Evolutionary conservation across 78 protist species (phyloP), one percentile per base, ranked within the genome.

Genomic region (Capsaspora owczarzaki): DNA sequence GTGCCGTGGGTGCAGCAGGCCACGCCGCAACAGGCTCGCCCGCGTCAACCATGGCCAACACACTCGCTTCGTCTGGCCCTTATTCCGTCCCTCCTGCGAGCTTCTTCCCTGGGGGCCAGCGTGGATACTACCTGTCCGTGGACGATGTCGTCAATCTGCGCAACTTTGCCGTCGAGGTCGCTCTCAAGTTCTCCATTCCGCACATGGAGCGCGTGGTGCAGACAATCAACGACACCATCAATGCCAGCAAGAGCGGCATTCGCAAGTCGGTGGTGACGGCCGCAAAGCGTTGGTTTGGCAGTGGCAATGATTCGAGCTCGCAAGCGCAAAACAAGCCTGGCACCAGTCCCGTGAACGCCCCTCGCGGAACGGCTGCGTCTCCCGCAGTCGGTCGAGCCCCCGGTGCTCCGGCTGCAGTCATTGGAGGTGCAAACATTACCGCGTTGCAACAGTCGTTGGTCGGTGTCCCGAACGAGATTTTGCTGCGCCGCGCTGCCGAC

Each of bases 401-500:
- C 33, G 31, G 37, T 14, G 40, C 43, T 20, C 5, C 12, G 41
- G 14, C 23, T 33, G 40, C 68, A n/a, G 14, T 14, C n/a, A 0
- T n/a, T 31, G 2, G 61, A 4, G 38, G 22, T 29, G 68, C 33
- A 44, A 2, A 1, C 72, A 4, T 29, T n/a, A n/a, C 72, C 42
- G 41, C 72, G 41, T 63, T 41, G 35, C 72, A 56, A 29, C n/a
- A 25, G n/a, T 29, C 66, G 35, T 16, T 29, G 35, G 66, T 63
- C 19, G 43, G 27, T 8, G 33, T 41, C 35, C 20, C 35, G 38
- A 6, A 16, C 6, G 76, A 79, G 51, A 74, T 80, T 66, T 47
- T 61, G 70, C 8, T 42, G 49, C 40, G 80, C 33, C 80, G 78
- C 33, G 12, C 74, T 6, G 85, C 80, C 2, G 85, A 82, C 44